These are phyloP conservation scores for Coemansia sp. DNA, from an alignment of 192 early-diverging fungal species.

Conservation along the genomic window DNA sequence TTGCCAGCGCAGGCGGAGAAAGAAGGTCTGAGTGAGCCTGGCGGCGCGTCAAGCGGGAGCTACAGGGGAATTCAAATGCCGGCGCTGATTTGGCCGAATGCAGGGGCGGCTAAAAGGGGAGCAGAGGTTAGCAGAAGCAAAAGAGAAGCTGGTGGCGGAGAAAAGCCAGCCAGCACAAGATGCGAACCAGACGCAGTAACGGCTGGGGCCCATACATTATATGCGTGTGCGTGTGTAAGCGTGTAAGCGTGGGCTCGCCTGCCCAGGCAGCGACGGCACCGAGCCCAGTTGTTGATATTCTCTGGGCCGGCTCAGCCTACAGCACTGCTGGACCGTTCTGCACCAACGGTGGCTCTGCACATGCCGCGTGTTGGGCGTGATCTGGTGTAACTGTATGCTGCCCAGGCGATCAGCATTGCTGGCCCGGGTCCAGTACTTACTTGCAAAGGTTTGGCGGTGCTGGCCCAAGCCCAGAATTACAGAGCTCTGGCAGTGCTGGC, in stretches of 20 bases:
- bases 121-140: slow-evolving; percentile 2
- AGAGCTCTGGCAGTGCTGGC: not conserved
- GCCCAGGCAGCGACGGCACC: not conserved
- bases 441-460: not conserved
- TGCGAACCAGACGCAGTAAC: slow-evolving; percentile 7
- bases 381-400: not conserved
- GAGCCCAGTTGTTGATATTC: not conserved
- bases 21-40: not conserved
- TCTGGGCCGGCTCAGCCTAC: not conserved
- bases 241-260: not conserved
- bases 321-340: not conserved
- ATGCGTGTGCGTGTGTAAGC: not conserved
- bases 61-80: not conserved
- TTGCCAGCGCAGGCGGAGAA: not conserved
- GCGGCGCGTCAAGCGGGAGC: not conserved
- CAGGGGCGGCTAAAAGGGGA: not conserved
- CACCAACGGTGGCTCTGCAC: not conserved
- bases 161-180: not conserved
- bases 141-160: slow-evolving; percentile 1
- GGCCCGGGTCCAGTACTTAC: slow-evolving; percentile 11
- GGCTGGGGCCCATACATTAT: slow-evolving; percentile 2
- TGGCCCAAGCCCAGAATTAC: not conserved
- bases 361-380: slow-evolving; percentile 5
- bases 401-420: slow-evolving; percentile 1
- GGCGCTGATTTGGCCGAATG: slow-evolving; percentile 8